A percentile compares a stretch with the other conserved stretches of the same genome.
Conservation (phyloP, 2,329 filamentous ascomycete genomes). For the Aspergillus japonicus region DNA sequence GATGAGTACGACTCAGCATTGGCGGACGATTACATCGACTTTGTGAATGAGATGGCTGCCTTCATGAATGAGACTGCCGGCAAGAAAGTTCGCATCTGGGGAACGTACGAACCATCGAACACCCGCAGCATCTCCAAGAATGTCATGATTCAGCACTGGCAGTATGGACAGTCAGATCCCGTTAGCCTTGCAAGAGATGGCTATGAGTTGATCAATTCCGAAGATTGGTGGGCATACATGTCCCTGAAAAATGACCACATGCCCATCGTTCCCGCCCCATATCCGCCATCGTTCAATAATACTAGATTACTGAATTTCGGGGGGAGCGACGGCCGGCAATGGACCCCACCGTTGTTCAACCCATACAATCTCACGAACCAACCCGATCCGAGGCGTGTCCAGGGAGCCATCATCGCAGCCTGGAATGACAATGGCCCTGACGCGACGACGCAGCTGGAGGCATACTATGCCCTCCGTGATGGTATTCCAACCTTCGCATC, state of each 20-base stretch:
- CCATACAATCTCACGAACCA: slow-evolving; percentile 51
- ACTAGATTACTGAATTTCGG: slow-evolving; percentile 52
- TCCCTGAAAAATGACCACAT: slow-evolving; percentile 56
- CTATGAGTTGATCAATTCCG: slow-evolving; percentile 55
- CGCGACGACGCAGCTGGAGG: slow-evolving; percentile 52
- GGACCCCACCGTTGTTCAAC: slow-evolving; percentile 54
- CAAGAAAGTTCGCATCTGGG: slow-evolving; percentile 57
- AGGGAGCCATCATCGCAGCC: slow-evolving; percentile 51
- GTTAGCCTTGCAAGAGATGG: slow-evolving; percentile 47
- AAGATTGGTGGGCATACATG: slow-evolving; percentile 57
- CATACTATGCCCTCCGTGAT: slow-evolving; percentile 53
- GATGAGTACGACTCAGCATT: slow-evolving; percentile 54
- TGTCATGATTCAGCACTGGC: slow-evolving; percentile 58
- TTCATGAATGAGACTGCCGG: slow-evolving; percentile 45
- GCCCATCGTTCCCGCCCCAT: slow-evolving; percentile 49
- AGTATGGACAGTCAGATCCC: slow-evolving; percentile 54
- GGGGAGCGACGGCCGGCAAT: slow-evolving; percentile 44
- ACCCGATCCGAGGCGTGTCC: slow-evolving; percentile 42
- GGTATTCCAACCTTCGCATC: slow-evolving; percentile 53
- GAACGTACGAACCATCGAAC: slow-evolving; percentile 51
- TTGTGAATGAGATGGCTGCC: slow-evolving; percentile 53
- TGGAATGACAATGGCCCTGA: slow-evolving; percentile 59
- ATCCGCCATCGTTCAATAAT: slow-evolving; percentile 50
- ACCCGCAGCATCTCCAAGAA: slow-evolving; percentile 42
- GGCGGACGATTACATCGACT: slow-evolving; percentile 51